These are phyloP conservation scores for Clathrus columnatus DNA, from an alignment of 768 basidiomycete species.

Conservation along the genomic window DNA sequence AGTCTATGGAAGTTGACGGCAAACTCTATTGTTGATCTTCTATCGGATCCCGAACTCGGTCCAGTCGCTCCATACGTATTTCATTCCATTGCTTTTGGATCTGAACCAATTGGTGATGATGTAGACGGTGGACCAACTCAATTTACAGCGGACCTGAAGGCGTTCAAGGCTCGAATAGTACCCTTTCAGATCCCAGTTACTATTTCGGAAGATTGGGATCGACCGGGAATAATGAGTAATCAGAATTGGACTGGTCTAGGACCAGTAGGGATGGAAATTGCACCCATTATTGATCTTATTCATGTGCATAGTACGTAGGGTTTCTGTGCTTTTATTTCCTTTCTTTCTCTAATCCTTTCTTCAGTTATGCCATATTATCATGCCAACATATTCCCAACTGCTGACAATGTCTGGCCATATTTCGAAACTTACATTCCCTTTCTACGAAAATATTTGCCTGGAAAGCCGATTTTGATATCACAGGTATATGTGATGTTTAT, in stretches of 20 bases:
- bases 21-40: conserved; percentile 9
- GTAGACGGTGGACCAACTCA: conserved; percentile 11
- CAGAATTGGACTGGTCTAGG: conserved; percentile 3
- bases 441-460: conserved; percentile 5
- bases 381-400: conserved; percentile 9
- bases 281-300: conserved; percentile 12
- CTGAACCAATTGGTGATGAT: conserved; percentile 16
- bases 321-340: neutral
- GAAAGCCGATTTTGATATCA: conserved; percentile 8
- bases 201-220: conserved; percentile 17
- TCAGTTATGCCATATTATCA: conserved; percentile 13
- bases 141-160: conserved; percentile 10
- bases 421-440: conserved; percentile 11
- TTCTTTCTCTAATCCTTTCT: neutral
- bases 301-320: conserved; percentile 12
- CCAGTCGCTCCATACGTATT: conserved; percentile 15
- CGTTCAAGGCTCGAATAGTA: conserved; percentile 8
- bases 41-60: conserved; percentile 2
- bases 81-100: conserved; percentile 15
- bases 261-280: conserved; percentile 3
- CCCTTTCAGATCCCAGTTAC: conserved; percentile 12
- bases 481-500: neutral
- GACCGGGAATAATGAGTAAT: conserved; percentile 4
- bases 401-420: conserved; percentile 8
- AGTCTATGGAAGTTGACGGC: conserved; percentile 10